phyloP scores from a whole-genome alignment of 1,139 yeast genomes.

The Kodamaea sp. region DNA sequence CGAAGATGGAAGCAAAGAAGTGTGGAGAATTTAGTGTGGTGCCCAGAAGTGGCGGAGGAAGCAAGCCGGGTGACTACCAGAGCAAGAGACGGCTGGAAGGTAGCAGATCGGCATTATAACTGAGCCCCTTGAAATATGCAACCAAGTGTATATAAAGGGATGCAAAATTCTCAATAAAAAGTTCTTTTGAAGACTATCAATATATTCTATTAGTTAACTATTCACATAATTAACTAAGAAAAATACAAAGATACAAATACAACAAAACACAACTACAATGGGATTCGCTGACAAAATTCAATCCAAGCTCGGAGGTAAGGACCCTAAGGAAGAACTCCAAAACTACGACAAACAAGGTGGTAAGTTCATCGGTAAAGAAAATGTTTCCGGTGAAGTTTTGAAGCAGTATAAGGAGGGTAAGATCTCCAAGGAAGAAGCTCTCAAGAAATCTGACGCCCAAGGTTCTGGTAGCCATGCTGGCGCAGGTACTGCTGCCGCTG shows the following conservation, averaged over 20 bases:
- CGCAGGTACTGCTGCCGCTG: conserved; percentile 7
- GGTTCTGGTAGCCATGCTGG: conserved; percentile 17
- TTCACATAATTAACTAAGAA: too few relatives aligned
- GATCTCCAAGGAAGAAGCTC: conserved; percentile 28
- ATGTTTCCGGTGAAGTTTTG: conserved; percentile 23
- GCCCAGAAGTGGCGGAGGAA: neutral
- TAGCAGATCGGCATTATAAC: too few relatives aligned
- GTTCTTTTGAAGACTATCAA: too few relatives aligned
- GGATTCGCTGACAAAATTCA: conserved; percentile 39
- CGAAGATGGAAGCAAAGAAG: neutral
- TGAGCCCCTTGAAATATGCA: too few relatives aligned
- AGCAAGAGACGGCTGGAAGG: too few relatives aligned
- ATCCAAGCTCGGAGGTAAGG: conserved; percentile 29
- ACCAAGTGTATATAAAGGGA: neutral
- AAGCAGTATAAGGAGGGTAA: conserved; percentile 34
- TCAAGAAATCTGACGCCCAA: conserved; percentile 27
- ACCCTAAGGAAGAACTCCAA: conserved; percentile 10
- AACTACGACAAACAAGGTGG: conserved; percentile 24
- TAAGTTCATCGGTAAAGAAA: conserved; percentile 25
- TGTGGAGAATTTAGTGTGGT: neutral
- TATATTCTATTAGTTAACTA: too few relatives aligned
- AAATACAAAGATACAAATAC: too few relatives aligned
- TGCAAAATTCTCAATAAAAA: neutral
- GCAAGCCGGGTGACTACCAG: too few relatives aligned
- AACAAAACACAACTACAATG: conserved; percentile 21